Conservation (phyloP, 352 stramenopile genomes). For the Phytophthora syringae region DNA sequence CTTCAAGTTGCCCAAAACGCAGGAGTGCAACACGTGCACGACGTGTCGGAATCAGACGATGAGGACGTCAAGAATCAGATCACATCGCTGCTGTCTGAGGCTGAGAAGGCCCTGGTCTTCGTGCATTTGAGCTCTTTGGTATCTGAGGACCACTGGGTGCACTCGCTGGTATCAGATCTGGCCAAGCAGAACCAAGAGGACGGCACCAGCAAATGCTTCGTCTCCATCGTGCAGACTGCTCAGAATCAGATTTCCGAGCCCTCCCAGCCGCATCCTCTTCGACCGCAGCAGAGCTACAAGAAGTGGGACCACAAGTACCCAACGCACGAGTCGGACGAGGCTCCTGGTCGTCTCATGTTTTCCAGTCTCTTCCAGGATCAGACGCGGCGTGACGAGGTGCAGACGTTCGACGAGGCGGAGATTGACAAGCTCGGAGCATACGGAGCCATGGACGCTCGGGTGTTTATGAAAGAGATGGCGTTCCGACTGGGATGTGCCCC, state of each 20-base stretch:
- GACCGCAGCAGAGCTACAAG: constrained; percentile 68
- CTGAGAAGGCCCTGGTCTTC: constrained; percentile 61
- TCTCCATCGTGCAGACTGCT: constrained; percentile 52
- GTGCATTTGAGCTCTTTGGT: constrained; percentile 45
- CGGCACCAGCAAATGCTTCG: constrained; percentile 46
- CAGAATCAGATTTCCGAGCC: constrained; percentile 4
- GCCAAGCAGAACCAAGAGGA: constrained; percentile 35
- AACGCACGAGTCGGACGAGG: background rate
- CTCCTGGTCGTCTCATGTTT: constrained; percentile 51
- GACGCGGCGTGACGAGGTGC: constrained; percentile 63
- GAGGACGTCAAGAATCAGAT: constrained; percentile 29
- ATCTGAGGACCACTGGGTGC: constrained; percentile 48
- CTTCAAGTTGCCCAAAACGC: constrained; percentile 38
- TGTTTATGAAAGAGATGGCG: constrained; percentile 81
- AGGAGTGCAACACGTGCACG: constrained; percentile 43
- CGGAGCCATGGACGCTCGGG: constrained; percentile 69
- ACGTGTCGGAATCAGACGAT: constrained; percentile 14
- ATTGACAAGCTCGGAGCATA: constrained; percentile 64
- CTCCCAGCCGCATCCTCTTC: constrained; percentile 46
- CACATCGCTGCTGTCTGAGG: constrained; percentile 38
- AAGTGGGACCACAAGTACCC: constrained; percentile 67
- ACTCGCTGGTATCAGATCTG: constrained; percentile 45
- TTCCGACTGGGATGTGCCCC: constrained; percentile 78
- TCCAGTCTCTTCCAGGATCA: constrained; percentile 65
- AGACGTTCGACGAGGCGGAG: constrained; percentile 55